Conservation (phyloP, 2,329 filamentous ascomycete genomes). For the Arthrobotrys megalospora region DNA sequence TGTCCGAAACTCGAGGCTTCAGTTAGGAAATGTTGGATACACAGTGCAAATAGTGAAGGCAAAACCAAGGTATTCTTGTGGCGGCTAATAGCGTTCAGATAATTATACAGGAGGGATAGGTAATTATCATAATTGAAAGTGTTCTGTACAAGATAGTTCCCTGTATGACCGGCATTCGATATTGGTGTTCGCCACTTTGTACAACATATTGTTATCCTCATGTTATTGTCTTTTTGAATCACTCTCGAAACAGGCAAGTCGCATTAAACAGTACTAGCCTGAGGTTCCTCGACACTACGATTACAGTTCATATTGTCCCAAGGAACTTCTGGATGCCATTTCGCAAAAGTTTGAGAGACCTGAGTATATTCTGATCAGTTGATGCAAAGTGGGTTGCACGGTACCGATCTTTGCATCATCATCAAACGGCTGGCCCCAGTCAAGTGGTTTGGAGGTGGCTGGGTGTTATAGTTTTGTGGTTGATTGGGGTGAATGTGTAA, state of each 20-base stretch:
- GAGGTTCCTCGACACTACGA: slow-evolving; percentile 13
- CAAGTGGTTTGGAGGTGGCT: not conserved
- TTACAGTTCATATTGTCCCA: not conserved
- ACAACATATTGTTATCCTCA: not conserved
- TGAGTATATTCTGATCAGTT: not conserved
- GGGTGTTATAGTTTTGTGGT: not conserved
- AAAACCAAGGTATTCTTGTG: not conserved
- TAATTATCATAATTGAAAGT: too few species aligned
- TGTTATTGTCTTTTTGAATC: slow-evolving; percentile 2
- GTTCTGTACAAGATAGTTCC: not conserved
- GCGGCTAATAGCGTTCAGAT: not conserved
- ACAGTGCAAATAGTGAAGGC: not conserved
- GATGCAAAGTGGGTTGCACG: slow-evolving; percentile 15
- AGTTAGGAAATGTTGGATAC: not conserved
- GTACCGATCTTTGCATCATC: slow-evolving; percentile 14
- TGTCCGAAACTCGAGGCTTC: not conserved
- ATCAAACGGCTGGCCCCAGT: not conserved
- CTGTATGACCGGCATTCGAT: not conserved
- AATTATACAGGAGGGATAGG: not conserved
- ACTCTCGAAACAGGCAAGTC: slow-evolving; percentile 19
- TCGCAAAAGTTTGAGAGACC: slow-evolving; percentile 10
- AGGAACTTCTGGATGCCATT: not conserved
- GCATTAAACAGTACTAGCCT: not conserved
- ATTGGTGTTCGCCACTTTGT: not conserved
- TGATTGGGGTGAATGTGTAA: not conserved